A percentile compares a stretch with the other conserved stretches of the same genome.
phyloP scores from a whole-genome alignment of 2,329 filamentous ascomycete genomes.

The Venturia effusa region DNA sequence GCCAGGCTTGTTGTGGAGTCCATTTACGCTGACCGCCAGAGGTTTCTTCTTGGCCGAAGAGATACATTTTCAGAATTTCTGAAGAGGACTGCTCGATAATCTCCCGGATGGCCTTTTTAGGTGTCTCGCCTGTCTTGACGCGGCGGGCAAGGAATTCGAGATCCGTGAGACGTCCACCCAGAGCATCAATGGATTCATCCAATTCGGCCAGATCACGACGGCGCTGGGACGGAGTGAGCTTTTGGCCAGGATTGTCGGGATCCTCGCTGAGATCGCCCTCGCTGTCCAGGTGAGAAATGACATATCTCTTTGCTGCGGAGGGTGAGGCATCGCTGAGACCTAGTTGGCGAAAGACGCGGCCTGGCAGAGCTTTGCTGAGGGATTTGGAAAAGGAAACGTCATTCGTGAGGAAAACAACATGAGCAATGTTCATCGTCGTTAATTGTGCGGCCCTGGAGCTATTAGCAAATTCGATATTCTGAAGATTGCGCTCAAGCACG shows the following conservation, averaged over 20 bases:
- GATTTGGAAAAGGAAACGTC: conserved; percentile 84
- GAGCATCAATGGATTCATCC: conserved; percentile 66
- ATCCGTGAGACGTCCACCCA: conserved; percentile 90
- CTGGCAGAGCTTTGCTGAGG: conserved; percentile 75
- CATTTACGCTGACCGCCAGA: conserved; percentile 48
- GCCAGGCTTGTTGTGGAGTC: conserved; percentile 83
- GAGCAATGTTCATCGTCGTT: conserved; percentile 78
- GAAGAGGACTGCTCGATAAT: conserved; percentile 83
- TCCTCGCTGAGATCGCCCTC: conserved; percentile 28
- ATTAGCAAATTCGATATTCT: not conserved
- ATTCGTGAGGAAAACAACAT: conserved; percentile 88
- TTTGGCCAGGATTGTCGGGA: conserved; percentile 25
- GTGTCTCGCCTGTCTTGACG: conserved; percentile 77
- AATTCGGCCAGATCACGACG: conserved; percentile 56
- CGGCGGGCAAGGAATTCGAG: conserved; percentile 88
- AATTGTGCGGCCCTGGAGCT: conserved; percentile 57
- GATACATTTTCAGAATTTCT: conserved; percentile 88
- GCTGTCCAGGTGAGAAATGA: conserved; percentile 67
- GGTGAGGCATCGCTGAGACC: conserved; percentile 74
- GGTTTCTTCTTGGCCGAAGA: conserved; percentile 49
- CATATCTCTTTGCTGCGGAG: conserved; percentile 78
- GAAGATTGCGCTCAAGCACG: not conserved
- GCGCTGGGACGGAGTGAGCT: conserved; percentile 35
- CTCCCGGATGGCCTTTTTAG: conserved; percentile 68
- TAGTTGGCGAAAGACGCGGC: conserved; percentile 80